Conservation (phyloP, 1,284 basidiomycete species). For the Malassezia globosa region DNA sequence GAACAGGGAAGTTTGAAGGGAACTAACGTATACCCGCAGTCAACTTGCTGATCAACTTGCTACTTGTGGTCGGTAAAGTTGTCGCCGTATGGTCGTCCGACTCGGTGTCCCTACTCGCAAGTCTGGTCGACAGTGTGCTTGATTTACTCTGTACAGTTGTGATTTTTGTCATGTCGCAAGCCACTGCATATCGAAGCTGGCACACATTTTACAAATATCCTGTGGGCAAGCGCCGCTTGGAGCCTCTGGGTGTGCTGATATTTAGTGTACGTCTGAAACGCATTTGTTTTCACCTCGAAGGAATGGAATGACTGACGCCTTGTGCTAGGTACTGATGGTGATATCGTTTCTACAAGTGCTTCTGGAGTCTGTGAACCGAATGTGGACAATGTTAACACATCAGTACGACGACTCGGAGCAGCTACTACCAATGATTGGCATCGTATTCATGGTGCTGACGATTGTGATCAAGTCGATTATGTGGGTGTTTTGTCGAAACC, state of each 20-base stretch:
- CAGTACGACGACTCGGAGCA: constrained; percentile 27
- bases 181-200: constrained; percentile 36
- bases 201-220: constrained; percentile 49
- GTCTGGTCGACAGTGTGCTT: constrained; percentile 53
- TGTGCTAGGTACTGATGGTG: constrained; percentile 51
- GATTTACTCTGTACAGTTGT: constrained; percentile 53
- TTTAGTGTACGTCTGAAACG: constrained; percentile 52
- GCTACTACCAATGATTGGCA: constrained; percentile 36
- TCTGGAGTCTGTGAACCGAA: constrained; percentile 33
- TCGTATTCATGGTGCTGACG: constrained; percentile 52
- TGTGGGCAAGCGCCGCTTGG: constrained; percentile 52
- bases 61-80: constrained; percentile 52
- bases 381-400: constrained; percentile 31
- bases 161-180: constrained; percentile 42
- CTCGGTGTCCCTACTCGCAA: constrained; percentile 54
- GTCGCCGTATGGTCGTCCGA: constrained; percentile 52
- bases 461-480: constrained; percentile 52
- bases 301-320: not conserved
- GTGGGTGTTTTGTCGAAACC: constrained; percentile 48
- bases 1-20: too few relatives aligned
- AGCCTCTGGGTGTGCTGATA: constrained; percentile 50
- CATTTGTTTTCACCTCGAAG: too few relatives aligned
- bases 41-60: constrained; percentile 49
- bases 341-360: constrained; percentile 46
- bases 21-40: constrained; percentile 14